Conservation (phyloP, 345 rosid species). For the Corchorus olitorius region DNA sequence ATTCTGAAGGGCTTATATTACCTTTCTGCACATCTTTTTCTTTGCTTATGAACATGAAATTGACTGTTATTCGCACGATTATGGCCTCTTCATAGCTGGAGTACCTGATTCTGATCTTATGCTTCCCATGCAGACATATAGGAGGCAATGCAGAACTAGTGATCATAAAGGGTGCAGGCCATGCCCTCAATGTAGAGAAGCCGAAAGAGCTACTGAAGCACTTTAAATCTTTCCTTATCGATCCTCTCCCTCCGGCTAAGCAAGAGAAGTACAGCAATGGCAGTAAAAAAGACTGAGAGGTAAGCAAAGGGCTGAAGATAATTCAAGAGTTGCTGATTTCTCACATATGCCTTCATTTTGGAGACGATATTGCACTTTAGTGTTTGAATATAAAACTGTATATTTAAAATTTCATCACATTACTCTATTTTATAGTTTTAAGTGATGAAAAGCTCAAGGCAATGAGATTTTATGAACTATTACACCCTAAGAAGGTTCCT, state of each 20-base stretch:
- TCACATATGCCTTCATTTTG: neutral
- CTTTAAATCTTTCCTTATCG: slow-evolving; percentile 64
- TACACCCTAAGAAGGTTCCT: neutral
- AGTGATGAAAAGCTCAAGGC: neutral
- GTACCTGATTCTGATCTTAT: neutral
- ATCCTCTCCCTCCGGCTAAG: slow-evolving; percentile 35
- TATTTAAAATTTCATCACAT: neutral
- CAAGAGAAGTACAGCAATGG: slow-evolving; percentile 33
- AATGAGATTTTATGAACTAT: neutral
- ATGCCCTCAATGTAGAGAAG: slow-evolving; percentile 74
- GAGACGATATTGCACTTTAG: neutral
- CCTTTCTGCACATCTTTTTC: neutral
- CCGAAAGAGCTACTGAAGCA: slow-evolving; percentile 64
- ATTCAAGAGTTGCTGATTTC: neutral
- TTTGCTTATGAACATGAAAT: neutral
- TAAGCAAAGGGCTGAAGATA: neutral
- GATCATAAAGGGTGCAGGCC: slow-evolving; percentile 72
- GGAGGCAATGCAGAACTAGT: slow-evolving; percentile 60
- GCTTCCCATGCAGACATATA: slow-evolving; percentile 48
- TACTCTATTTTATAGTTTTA: neutral
- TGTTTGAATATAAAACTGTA: neutral
- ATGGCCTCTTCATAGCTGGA: neutral
- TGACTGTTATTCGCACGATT: neutral
- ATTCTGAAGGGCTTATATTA: neutral
- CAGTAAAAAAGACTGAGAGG: slow-evolving; percentile 35